phyloP scores from a whole-genome alignment of 2,329 filamentous ascomycete species.

The Phialophora verrucosa region DNA sequence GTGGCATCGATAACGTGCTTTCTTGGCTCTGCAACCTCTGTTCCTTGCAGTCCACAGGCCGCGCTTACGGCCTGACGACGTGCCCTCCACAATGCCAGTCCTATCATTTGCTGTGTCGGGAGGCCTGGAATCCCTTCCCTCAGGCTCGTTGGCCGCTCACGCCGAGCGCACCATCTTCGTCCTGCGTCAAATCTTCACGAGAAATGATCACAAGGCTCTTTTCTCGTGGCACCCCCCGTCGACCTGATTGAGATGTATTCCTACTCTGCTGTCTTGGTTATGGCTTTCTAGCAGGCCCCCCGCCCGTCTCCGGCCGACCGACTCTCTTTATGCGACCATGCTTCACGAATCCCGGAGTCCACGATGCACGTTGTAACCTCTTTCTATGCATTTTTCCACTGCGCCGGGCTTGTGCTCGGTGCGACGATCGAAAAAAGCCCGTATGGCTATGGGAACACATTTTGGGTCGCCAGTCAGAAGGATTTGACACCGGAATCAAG shows the following conservation, averaged over 20 bases:
- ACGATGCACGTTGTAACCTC: slow-evolving; percentile 28
- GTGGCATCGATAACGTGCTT: slow-evolving; percentile 15
- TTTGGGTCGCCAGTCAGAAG: slow-evolving; percentile 18
- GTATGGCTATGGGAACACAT: background rate
- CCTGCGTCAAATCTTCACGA: slow-evolving; percentile 9
- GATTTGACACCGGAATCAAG: slow-evolving; percentile 21
- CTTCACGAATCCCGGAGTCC: slow-evolving; percentile 2
- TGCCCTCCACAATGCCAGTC: background rate
- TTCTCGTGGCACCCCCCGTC: slow-evolving; percentile 12
- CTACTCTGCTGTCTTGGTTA: background rate
- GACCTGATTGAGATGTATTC: slow-evolving; percentile 15
- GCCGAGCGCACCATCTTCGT: slow-evolving; percentile 6
- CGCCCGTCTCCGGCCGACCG: background rate
- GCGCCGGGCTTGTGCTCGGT: slow-evolving; percentile 11
- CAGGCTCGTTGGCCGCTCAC: slow-evolving; percentile 5
- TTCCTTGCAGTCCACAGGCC: background rate
- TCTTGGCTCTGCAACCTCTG: background rate
- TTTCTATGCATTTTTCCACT: slow-evolving; percentile 14
- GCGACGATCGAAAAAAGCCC: slow-evolving; percentile 22
- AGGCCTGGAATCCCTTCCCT: background rate
- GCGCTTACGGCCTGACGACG: slow-evolving; percentile 7
- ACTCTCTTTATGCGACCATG: slow-evolving; percentile 25
- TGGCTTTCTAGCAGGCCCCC: slow-evolving; percentile 1
- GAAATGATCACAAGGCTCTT: slow-evolving; percentile 26
- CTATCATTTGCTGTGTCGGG: background rate